phyloP scores from a whole-genome alignment of 371 early-diverging fungal species.

The Haplosporangium sp. region DNA sequence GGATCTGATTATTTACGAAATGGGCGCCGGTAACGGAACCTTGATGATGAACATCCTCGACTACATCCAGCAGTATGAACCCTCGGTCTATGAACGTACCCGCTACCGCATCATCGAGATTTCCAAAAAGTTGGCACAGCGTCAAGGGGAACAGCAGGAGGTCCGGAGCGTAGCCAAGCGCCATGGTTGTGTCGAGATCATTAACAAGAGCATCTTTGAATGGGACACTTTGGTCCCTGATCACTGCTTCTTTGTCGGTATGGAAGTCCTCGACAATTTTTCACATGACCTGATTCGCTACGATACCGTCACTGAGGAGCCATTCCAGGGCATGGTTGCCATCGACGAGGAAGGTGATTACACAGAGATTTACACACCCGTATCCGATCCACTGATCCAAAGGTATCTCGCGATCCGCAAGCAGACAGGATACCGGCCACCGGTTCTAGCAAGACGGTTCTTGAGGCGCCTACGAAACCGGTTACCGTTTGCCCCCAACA shows the following conservation, averaged over 20 bases:
- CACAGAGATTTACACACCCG: constrained; percentile 85
- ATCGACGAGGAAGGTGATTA: constrained; percentile 86
- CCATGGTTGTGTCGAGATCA: constrained; percentile 75
- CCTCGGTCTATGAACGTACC: constrained; percentile 81
- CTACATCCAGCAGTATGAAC: constrained; percentile 80
- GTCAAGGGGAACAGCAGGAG: constrained; percentile 72
- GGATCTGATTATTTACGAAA: constrained; percentile 90
- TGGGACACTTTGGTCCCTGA: constrained; percentile 81
- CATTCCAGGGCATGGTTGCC: constrained; percentile 86
- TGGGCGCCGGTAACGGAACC: constrained; percentile 98
- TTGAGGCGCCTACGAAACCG: constrained; percentile 63
- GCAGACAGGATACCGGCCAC: constrained; percentile 69
- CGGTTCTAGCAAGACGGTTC: constrained; percentile 65
- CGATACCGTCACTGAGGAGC: constrained; percentile 74
- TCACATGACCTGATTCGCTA: constrained; percentile 95
- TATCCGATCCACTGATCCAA: constrained; percentile 79
- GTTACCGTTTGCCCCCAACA: constrained; percentile 87
- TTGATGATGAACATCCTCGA: constrained; percentile 94
- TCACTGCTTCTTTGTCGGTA: constrained; percentile 90
- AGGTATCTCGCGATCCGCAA: constrained; percentile 75
- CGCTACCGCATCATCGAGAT: constrained; percentile 95
- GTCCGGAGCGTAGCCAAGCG: constrained; percentile 58
- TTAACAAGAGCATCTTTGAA: constrained; percentile 93
- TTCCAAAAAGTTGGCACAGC: constrained; percentile 79
- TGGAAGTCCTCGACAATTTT: constrained; percentile 97